These are phyloP conservation scores for Leptographium radiaticola DNA, from an alignment of 2,329 filamentous ascomycete species.

Conservation along the genomic window DNA sequence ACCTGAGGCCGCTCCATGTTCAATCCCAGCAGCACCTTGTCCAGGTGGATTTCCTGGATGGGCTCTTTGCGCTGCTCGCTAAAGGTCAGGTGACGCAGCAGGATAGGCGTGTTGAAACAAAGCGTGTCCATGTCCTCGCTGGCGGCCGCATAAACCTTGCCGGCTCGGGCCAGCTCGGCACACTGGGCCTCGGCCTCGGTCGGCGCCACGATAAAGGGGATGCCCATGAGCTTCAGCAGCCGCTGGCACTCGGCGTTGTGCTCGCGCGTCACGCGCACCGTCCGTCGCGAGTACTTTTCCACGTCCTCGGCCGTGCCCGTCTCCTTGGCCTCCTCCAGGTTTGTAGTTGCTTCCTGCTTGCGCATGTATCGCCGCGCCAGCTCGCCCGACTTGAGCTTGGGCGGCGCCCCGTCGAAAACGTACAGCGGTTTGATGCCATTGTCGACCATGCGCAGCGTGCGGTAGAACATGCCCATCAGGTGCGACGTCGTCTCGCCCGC, in stretches of 20 bases:
- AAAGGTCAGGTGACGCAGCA: conserved; percentile 88
- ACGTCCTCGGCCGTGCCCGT: conserved; percentile 94
- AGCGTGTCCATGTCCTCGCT: conserved; percentile 99
- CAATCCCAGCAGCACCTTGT: conserved; percentile 75
- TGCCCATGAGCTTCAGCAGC: conserved; percentile 85
- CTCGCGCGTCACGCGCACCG: conserved; percentile 88
- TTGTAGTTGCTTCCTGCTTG: conserved; percentile 83
- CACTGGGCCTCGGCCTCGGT: conserved; percentile 98
- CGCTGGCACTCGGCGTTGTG: conserved; percentile 93
- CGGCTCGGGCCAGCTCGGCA: conserved; percentile 73
- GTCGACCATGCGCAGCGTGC: conserved; percentile 93
- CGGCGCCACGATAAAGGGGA: conserved; percentile 87
- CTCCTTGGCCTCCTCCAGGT: conserved; percentile 90
- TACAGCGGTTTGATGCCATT: conserved; percentile 98
- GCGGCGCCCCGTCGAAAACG: conserved; percentile 92
- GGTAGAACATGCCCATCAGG: conserved; percentile 99
- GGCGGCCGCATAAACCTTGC: conserved; percentile 92
- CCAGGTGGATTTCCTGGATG: conserved; percentile 85
- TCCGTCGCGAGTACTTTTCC: conserved; percentile 90
- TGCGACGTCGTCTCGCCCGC: conserved; percentile 94
- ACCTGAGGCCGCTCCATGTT: conserved; percentile 81
- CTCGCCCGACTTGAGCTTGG: conserved; percentile 95
- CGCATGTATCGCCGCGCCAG: conserved; percentile 91
- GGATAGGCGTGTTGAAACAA: conserved; percentile 84
- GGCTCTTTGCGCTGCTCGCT: conserved; percentile 96